Conservation (phyloP, 345 rosid species). For the Gossypium longicalyx region DNA sequence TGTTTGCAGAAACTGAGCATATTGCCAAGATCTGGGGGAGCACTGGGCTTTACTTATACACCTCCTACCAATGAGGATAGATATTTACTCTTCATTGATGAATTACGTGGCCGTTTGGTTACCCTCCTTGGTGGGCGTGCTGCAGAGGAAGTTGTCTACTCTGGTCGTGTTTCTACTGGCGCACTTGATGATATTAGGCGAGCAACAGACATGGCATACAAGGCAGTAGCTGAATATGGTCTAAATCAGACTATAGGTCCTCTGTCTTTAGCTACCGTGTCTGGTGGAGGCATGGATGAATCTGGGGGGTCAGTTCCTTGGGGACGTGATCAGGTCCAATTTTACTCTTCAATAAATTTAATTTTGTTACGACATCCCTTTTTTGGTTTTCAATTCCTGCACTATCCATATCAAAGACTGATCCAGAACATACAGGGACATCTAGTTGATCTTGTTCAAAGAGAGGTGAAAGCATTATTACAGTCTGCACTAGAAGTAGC, state of each 20-base stretch:
- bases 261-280: conserved; percentile 73
- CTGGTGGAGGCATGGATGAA: conserved; percentile 84
- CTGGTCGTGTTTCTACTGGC: conserved; percentile 89
- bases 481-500: conserved; percentile 81
- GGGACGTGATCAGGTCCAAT: conserved; percentile 84
- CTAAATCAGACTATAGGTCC: conserved; percentile 86
- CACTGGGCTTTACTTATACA: conserved; percentile 81
- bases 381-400: neutral
- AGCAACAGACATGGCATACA: conserved; percentile 95
- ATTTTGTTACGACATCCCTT: neutral
- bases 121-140: conserved; percentile 98
- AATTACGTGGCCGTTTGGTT: conserved; percentile 85
- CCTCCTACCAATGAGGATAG: conserved; percentile 87
- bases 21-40: conserved; percentile 96
- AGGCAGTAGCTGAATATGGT: conserved; percentile 98
- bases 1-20: conserved; percentile 81
- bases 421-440: conserved; percentile 54
- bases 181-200: conserved; percentile 93
- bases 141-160: conserved; percentile 87
- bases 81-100: conserved; percentile 90
- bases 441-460: conserved; percentile 86
- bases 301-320: conserved; percentile 60
- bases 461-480: conserved; percentile 71
- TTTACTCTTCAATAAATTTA: conserved; percentile 5
- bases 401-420: conserved; percentile 10